phyloP scores from a whole-genome alignment of 2,329 filamentous ascomycete species.

The Chaetomium strumarium region DNA sequence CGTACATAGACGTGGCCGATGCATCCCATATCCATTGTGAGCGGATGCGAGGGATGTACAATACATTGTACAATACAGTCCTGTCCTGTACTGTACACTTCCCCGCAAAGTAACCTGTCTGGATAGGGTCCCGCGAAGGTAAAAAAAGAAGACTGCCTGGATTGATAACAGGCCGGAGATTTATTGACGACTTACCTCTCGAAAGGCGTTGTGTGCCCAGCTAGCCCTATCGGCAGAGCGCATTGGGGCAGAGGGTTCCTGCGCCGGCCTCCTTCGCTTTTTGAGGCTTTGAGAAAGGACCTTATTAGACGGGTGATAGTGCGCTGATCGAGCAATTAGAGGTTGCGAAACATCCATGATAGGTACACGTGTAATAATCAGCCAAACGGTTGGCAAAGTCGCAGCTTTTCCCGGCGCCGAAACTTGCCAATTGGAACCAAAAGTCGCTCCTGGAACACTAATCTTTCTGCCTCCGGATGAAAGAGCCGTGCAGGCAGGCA shows the following conservation, averaged over 20 bases:
- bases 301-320: slow-evolving; percentile 4
- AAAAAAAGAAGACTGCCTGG: neutral
- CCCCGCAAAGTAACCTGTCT: neutral
- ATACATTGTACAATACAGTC: neutral
- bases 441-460: slow-evolving; percentile 9
- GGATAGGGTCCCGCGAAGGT: neutral
- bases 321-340: slow-evolving; percentile 15
- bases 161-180: slow-evolving; percentile 10
- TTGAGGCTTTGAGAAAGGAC: neutral
- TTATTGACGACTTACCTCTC: slow-evolving; percentile 6
- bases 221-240: slow-evolving; percentile 8
- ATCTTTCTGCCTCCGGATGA: slow-evolving; percentile 6
- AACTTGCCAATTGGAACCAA: neutral
- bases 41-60: neutral
- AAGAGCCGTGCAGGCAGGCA: slow-evolving; percentile 3
- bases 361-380: slow-evolving; percentile 20
- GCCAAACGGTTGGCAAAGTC: slow-evolving; percentile 18
- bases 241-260: neutral
- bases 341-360: slow-evolving; percentile 1
- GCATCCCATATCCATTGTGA: too few relatives aligned
- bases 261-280: neutral
- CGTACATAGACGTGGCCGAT: too few relatives aligned
- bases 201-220: neutral
- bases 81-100: neutral
- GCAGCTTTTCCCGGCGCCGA: neutral